phyloP scores from a whole-genome alignment of 1,139 yeast species.

The Yamadazyma atmosphaerica region DNA sequence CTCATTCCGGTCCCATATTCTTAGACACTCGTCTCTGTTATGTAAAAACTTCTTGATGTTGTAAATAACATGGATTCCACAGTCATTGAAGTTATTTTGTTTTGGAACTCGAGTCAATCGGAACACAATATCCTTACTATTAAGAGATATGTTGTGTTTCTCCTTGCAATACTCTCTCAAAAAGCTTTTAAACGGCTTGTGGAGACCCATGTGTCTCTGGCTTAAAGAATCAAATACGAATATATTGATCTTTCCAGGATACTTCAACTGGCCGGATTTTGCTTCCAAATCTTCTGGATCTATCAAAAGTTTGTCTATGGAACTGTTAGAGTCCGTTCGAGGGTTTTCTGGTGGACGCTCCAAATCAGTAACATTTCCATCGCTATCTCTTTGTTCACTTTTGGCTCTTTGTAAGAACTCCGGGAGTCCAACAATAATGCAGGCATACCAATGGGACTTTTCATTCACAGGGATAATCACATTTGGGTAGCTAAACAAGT shows the following conservation, averaged over 20 bases:
- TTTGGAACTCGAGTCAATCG: constrained; percentile 67
- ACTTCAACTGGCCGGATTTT: constrained; percentile 2
- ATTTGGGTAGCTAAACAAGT: constrained; percentile 59
- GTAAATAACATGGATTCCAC: constrained; percentile 90
- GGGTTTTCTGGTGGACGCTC: too few relatives aligned
- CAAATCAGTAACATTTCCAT: too few relatives aligned
- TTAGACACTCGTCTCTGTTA: constrained; percentile 49
- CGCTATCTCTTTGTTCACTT: constrained; percentile 1
- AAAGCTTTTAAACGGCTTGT: constrained; percentile 58
- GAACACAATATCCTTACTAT: constrained; percentile 41
- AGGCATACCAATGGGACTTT: constrained; percentile 85
- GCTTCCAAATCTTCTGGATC: constrained; percentile 1
- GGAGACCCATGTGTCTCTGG: constrained; percentile 55
- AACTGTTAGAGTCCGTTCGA: neutral
- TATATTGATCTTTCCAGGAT: constrained; percentile 34
- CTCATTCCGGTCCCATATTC: constrained; percentile 44
- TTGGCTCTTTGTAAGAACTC: constrained; percentile 22
- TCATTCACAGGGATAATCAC: constrained; percentile 83
- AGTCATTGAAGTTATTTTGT: constrained; percentile 89
- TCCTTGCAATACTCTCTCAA: constrained; percentile 73
- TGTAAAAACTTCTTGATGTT: constrained; percentile 68
- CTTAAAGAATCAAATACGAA: constrained; percentile 78
- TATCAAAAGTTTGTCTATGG: neutral
- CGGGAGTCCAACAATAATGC: constrained; percentile 57
- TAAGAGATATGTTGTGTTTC: constrained; percentile 50